Conservation (phyloP, 23 red algal species). For the Agarophyton chilense region DNA sequence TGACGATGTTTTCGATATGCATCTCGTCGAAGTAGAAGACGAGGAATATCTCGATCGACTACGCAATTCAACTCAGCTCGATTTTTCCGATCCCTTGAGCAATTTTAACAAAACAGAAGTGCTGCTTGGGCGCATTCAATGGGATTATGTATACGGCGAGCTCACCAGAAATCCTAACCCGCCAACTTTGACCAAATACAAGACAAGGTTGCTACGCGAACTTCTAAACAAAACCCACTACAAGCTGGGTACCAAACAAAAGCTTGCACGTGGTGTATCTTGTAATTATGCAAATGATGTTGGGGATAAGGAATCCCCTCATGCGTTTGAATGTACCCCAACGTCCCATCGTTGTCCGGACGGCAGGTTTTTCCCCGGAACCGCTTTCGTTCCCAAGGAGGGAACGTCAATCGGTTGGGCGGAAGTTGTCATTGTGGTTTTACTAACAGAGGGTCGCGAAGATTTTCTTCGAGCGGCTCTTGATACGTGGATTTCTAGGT, state of each 20-base stretch:
- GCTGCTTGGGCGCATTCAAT: conserved; percentile 1
- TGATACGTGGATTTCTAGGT: conserved; percentile 45
- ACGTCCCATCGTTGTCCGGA: conserved; percentile 58
- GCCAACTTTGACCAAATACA: conserved; percentile 46
- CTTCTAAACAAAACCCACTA: conserved; percentile 40
- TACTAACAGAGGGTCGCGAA: conserved; percentile 25
- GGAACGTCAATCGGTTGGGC: conserved; percentile 45
- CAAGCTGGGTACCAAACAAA: not conserved
- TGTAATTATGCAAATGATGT: conserved; percentile 51
- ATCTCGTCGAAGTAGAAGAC: conserved; percentile 23
- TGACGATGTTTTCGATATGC: conserved; percentile 47
- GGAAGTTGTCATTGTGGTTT: conserved; percentile 31
- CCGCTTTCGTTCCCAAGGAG: conserved; percentile 21
- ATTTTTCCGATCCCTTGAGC: conserved; percentile 30
- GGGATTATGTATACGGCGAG: conserved; percentile 46
- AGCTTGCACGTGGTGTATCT: conserved; percentile 30
- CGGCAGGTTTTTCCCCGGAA: conserved; percentile 2
- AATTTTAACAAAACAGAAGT: conserved; percentile 40
- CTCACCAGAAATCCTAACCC: conserved; percentile 31
- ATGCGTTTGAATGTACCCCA: conserved; percentile 27
- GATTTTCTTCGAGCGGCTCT: conserved; percentile 8
- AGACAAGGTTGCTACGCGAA: conserved; percentile 42
- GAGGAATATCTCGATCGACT: conserved; percentile 21
- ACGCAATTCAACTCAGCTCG: not conserved
- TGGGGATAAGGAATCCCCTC: conserved; percentile 6